Base-by-base conservation (phyloP, 345 rosid genomes). In the Salix koriyanagi region DNA sequence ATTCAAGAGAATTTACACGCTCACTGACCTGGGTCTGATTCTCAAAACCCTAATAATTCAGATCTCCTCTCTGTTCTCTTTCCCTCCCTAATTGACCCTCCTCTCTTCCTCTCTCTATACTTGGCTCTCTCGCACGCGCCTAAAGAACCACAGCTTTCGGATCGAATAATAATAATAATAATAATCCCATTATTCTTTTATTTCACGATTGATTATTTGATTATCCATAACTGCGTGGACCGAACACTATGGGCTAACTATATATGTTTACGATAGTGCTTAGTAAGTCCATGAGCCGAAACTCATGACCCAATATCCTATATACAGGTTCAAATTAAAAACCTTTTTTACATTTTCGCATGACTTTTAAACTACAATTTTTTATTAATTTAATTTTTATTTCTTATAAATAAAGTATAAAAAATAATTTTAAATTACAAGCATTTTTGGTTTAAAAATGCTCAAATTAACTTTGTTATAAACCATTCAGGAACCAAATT, bases 31-130 rank as follows among this genome's bases (percentile, higher is more conserved):
- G 67, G 21, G 60, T 19, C 28, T 21, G 62, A 75, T 65, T 48
- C 65, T 64, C 62, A 75, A 76, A 80, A 76, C 79, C 79, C 79
- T 67, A 76, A 58, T 23, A n/a, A 44, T 30, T 80, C 65, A 14
- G 74, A 25, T 67, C 65, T 41, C 25, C 67, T 13, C 65, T 36
- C 28, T 64, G 12, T 58, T 58, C 64, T n/a, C 67, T 50, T 70
- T 52, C 83, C 25, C 75, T 37, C 44, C 30, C 73, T 14, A 14
- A 9, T 21, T 65, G 32, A 6, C 71, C n/a, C 54, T 56, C 25
- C 70, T 61, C 75, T 37, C 64, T 42, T 69, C 23, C 74, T 79
- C 77, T 72, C 68, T 62, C 56, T 34, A 5, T 11, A 34, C 26
- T 61, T 48, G 64, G 36, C 42, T 36, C 25, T 12, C 46, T 67